Conservation (phyloP, 306 rosid genomes). For the Lotus japonicus region DNA sequence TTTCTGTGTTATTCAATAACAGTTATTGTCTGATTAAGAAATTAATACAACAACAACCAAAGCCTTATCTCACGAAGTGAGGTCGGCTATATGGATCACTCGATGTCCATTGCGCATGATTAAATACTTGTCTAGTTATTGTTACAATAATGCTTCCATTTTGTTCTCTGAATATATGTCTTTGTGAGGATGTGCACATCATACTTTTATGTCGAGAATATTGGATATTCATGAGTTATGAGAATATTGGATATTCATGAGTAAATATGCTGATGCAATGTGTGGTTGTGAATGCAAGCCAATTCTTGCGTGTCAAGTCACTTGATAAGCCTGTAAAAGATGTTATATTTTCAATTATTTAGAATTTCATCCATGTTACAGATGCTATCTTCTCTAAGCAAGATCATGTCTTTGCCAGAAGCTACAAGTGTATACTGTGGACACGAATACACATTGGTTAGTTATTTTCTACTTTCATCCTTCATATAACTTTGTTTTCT, state of each 20-base stretch:
- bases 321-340: background rate
- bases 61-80: too few relatives aligned
- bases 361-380: conserved; percentile 35
- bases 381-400: conserved; percentile 80
- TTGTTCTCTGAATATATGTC: background rate
- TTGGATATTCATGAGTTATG: background rate
- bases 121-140: background rate
- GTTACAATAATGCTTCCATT: background rate
- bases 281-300: conserved; percentile 1
- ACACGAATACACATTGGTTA: conserved; percentile 87
- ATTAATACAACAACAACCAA: too few relatives aligned
- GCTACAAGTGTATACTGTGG: conserved; percentile 77
- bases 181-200: background rate
- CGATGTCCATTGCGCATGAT: too few relatives aligned
- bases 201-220: background rate
- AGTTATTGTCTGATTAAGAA: background rate
- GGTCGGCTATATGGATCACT: too few relatives aligned
- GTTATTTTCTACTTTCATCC: conserved; percentile 9
- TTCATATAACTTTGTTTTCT: background rate
- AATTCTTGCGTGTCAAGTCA: background rate
- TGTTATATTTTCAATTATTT: background rate
- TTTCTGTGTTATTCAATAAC: too few relatives aligned
- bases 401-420: conserved; percentile 80
- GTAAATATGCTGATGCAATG: background rate
- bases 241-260: background rate